These are phyloP conservation scores for Centaurea solstitialis DNA, from an alignment of 129 eudicot species.

Conservation along the genomic window DNA sequence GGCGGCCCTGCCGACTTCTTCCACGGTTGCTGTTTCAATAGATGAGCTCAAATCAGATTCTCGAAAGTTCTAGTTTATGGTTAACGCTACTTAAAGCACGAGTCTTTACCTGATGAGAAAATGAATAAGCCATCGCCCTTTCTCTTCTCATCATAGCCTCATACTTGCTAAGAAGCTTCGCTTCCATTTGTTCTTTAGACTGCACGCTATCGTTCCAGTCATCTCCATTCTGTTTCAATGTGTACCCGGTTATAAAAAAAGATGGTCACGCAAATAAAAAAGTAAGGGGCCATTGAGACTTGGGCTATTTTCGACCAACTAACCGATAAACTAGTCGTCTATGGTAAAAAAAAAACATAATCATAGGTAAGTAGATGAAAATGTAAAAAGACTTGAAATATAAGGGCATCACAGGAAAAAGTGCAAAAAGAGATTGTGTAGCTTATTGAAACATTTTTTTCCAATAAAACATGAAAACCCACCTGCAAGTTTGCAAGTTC, in stretches of 20 bases:
- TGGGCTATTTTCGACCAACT: no score
- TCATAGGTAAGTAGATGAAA: no score
- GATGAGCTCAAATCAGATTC: not conserved
- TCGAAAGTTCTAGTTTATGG: not conserved
- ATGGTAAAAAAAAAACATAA: no score
- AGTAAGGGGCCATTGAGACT: no score
- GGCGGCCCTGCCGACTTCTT: slow-evolving; percentile 62
- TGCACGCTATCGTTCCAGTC: slow-evolving; percentile 79
- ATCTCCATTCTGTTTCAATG: slow-evolving; percentile 61
- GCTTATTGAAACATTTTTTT: not conserved
- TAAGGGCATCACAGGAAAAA: no score
- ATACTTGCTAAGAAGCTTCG: slow-evolving; percentile 63
- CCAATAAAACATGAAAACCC: slow-evolving; percentile 5
- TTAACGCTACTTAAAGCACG: not conserved
- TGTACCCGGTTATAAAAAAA: not conserved
- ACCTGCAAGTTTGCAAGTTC: slow-evolving; percentile 74
- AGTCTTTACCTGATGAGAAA: slow-evolving; percentile 81
- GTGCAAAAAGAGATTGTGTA: no score
- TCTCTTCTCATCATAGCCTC: slow-evolving; percentile 94
- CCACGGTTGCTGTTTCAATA: slow-evolving; percentile 69
- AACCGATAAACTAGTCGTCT: no score
- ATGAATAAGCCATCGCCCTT: slow-evolving; percentile 88
- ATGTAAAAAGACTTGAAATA: no score
- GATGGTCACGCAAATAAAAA: not conserved
- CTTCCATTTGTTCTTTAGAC: slow-evolving; percentile 84